A percentile compares a stretch with the other conserved stretches of the same genome.
Conservation (phyloP, 202 grass and related monocot genomes). For the Eragrostis tef region DNA sequence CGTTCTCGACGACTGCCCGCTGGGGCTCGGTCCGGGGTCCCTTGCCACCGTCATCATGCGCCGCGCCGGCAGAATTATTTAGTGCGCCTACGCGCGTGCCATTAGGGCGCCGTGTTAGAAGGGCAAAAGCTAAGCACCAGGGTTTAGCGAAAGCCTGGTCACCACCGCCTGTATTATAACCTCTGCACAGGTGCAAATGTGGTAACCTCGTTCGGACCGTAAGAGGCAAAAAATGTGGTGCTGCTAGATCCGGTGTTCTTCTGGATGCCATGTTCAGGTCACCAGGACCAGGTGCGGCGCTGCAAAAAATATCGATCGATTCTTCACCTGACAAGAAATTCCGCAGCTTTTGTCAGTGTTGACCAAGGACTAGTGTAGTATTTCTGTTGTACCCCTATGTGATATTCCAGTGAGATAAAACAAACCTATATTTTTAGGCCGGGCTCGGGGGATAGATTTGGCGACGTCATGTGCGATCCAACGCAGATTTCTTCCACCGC, state of each 20-base stretch:
- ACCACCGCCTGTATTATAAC: neutral
- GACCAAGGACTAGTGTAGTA: too few relatives aligned
- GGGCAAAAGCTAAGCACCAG: neutral
- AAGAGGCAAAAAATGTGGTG: neutral
- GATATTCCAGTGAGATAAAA: too few relatives aligned
- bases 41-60: slow-evolving; percentile 28
- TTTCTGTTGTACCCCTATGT: too few relatives aligned
- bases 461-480: neutral
- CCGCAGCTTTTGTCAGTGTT: too few relatives aligned
- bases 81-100: slow-evolving; percentile 33
- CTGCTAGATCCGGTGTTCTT: neutral
- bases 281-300: neutral
- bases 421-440: neutral
- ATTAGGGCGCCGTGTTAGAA: slow-evolving; percentile 2
- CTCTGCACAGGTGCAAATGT: neutral
- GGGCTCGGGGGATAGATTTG: neutral
- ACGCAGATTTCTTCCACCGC: neutral
- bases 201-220: neutral
- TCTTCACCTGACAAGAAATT: neutral
- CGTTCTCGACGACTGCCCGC: neutral
- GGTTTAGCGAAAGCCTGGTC: neutral
- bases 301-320: neutral
- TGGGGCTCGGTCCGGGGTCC: slow-evolving; percentile 4
- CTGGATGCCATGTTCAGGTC: too few relatives aligned
- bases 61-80: slow-evolving; percentile 43